phyloP scores from a whole-genome alignment of 768 basidiomycete species.

The Phaffia tasmanica region DNA sequence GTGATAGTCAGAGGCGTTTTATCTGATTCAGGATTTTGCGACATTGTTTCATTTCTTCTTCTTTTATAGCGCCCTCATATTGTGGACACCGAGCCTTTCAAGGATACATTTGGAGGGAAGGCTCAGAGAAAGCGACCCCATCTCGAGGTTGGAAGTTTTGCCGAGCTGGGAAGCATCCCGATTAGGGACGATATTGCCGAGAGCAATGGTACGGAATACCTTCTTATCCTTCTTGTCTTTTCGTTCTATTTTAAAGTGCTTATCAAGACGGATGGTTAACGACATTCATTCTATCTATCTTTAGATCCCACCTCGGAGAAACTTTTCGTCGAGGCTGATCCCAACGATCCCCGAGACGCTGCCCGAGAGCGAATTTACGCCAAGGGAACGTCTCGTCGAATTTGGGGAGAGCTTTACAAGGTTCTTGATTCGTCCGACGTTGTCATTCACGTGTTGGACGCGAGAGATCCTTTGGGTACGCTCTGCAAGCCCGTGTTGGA shows the following conservation, averaged over 20 bases:
- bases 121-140: conserved; percentile 83
- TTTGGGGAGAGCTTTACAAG: conserved; percentile 97
- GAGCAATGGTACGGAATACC: not conserved
- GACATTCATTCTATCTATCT: not conserved
- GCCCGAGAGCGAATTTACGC: conserved; percentile 81
- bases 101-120: conserved; percentile 89
- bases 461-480: conserved; percentile 88
- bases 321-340: conserved; percentile 15
- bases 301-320: conserved; percentile 11
- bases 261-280: not conserved
- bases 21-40: not conserved
- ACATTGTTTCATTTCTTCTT: not conserved
- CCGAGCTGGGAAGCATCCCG: conserved; percentile 54
- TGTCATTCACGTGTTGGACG: conserved; percentile 86
- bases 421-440: conserved; percentile 98
- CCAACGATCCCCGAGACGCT: conserved; percentile 21
- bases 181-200: conserved; percentile 21
- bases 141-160: conserved; percentile 79
- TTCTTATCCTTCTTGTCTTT: not conserved
- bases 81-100: conserved; percentile 88
- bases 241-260: not conserved
- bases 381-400: conserved; percentile 88
- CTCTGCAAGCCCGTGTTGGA: conserved; percentile 88
- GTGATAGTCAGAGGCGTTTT: not conserved
- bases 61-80: conserved; percentile 67